Evolutionary conservation across 257 asterid species (phyloP).

Genomic region (Craterostigma plantagineum): DNA sequence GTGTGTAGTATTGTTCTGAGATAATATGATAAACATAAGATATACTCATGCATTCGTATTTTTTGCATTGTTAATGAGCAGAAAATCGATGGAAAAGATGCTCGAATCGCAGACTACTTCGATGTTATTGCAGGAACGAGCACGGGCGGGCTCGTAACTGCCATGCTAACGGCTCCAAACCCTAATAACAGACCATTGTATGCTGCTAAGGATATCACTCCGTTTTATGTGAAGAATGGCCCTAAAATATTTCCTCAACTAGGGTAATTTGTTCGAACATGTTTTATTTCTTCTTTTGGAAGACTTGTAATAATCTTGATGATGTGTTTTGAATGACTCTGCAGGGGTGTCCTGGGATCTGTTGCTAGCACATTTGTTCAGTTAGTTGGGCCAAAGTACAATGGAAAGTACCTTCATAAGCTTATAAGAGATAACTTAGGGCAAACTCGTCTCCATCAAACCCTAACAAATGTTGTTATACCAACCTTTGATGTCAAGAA

Average conservation of each 20-base stretch:
- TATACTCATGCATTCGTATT: too few species aligned
- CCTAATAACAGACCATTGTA: conserved; percentile 22
- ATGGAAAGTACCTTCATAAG: conserved; percentile 26
- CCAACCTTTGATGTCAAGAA: conserved; percentile 36
- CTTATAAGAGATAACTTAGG: conserved; percentile 18
- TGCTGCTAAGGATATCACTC: conserved; percentile 36
- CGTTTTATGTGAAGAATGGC: conserved; percentile 23
- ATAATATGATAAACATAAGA: too few species aligned
- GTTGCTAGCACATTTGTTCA: conserved; percentile 3
- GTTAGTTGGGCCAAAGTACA: conserved; percentile 24
- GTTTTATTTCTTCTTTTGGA: too few species aligned
- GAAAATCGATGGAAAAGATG: too few species aligned
- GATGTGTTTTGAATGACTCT: not conserved
- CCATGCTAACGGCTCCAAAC: conserved; percentile 37
- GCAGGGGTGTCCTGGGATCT: conserved; percentile 25
- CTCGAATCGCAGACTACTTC: too few species aligned
- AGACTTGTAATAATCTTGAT: not conserved
- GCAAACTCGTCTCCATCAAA: conserved; percentile 19
- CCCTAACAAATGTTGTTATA: conserved; percentile 31
- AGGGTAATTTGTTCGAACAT: conserved; percentile 7
- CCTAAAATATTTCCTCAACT: conserved; percentile 25
- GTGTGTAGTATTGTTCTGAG: too few species aligned
- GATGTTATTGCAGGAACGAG: conserved; percentile 38
- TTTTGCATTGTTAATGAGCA: too few species aligned
- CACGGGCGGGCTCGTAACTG: conserved; percentile 31